Base-by-base conservation (phyloP, 2,329 filamentous ascomycete genomes). In the Bipolaris oryzae region DNA sequence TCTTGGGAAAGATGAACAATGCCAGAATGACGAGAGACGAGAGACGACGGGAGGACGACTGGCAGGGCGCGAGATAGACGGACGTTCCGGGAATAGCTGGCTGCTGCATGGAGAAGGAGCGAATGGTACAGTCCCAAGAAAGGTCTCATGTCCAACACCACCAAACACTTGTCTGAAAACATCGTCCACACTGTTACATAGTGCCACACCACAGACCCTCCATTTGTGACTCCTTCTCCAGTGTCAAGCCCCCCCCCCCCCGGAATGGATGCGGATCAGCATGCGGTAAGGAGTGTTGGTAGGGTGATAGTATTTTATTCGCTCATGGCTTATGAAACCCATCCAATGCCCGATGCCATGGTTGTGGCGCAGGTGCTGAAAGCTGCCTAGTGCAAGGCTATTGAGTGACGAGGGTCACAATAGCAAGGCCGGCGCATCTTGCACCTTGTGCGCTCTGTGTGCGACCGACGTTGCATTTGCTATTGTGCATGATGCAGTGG, bases 391-490 rank as follows among this genome's bases (percentile, higher is more conserved):
- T n/a, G 34, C 34, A 20, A 7, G 18, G 16, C 45, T 48, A 48
- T 48, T 48, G 33, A 48, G 33, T 25, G 45, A 48, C 21, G 34
- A 48, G 21, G 34, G n/a, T 35, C 13, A 48, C 34, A 48, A 48
- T 48, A 48, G 45, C 33, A 48, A 48, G 18, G 33, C 18, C 10
- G 33, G 38, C 20, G 33, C 44, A 16, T 23, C 11, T 15, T 23
- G 44, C 11, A 15, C 4, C 44, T 35, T 34, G 44, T 23, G 18
- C 44, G 35, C 21, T 6, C 18, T 39, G 15, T 23, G 15, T 15
- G 33, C 20, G 7, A 39, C 28, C 21, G 31, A 23, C 18, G 39
- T 13, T 33, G 21, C 21, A 23, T 25, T 34, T 37, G 15, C 13
- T 50, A 35, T n/a, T 20, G 18, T 50, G 38, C 23, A 3, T 20